Conservation (phyloP, 768 basidiomycete species). For the Termitomyces sp. region DNA sequence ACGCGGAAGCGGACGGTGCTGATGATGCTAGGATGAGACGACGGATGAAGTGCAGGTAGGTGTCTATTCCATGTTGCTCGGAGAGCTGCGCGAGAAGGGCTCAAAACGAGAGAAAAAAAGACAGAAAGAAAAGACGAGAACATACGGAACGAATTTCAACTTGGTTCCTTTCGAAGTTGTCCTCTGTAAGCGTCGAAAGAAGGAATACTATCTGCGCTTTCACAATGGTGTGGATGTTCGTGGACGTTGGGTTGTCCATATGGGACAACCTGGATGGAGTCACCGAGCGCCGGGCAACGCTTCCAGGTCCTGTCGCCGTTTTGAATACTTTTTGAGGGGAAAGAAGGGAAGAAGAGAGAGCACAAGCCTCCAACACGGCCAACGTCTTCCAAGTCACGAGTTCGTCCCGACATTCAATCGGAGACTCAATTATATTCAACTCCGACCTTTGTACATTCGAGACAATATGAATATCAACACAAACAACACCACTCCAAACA, state of each 20-base stretch:
- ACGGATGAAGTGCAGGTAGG: conserved; percentile 96
- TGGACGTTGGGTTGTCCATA: conserved; percentile 83
- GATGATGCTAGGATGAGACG: conserved; percentile 77
- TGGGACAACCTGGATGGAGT: conserved; percentile 79
- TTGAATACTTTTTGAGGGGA: conserved; percentile 45
- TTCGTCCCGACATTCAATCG: conserved; percentile 26
- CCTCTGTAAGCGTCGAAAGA: conserved; percentile 93
- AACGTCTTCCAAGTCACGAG: conserved; percentile 37
- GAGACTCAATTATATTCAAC: conserved; percentile 25
- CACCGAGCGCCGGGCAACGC: conserved; percentile 68
- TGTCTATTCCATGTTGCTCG: conserved; percentile 95
- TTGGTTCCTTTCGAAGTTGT: conserved; percentile 94
- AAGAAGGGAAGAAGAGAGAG: conserved; percentile 33
- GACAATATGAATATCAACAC: conserved; percentile 34
- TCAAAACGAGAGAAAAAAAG: conserved; percentile 12
- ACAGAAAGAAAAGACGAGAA: conserved; percentile 21
- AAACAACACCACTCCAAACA: conserved; percentile 66
- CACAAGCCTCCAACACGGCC: conserved; percentile 41
- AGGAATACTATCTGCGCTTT: conserved; percentile 98
- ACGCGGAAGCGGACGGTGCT: conserved; percentile 63
- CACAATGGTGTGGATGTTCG: conserved; percentile 89
- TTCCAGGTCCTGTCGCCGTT: conserved; percentile 73
- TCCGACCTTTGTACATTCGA: conserved; percentile 35
- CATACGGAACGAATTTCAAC: conserved; percentile 92
- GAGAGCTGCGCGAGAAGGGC: conserved; percentile 61